Evolutionary conservation across 2,329 filamentous ascomycete species (phyloP).

Genomic region (Talaromyces funiculosus): DNA sequence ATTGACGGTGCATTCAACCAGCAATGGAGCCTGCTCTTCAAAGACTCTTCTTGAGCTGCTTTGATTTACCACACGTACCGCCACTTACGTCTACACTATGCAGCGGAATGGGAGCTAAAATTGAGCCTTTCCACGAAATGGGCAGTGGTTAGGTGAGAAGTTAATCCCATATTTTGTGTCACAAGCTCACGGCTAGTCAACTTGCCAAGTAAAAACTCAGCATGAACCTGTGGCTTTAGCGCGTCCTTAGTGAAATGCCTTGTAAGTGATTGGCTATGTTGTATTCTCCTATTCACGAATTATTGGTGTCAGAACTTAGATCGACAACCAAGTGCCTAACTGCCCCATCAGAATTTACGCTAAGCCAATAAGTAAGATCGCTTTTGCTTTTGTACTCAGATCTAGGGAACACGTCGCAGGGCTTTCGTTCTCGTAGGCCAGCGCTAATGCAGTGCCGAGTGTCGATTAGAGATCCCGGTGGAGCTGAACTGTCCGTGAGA

Average conservation of each 20-base stretch:
- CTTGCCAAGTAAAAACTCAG: background rate
- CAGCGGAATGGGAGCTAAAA: background rate
- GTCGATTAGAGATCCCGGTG: background rate
- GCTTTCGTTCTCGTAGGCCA: background rate
- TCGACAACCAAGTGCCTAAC: background rate
- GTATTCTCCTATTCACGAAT: background rate
- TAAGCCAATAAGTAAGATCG: background rate
- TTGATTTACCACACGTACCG: background rate
- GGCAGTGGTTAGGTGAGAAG: background rate
- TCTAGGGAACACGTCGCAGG: background rate
- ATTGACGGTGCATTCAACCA: background rate
- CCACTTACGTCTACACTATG: background rate
- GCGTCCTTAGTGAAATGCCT: background rate
- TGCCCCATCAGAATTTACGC: background rate
- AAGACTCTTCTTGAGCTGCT: background rate
- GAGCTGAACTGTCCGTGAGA: background rate
- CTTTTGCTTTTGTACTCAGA: background rate
- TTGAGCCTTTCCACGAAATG: background rate
- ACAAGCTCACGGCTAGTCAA: no score
- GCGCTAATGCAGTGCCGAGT: background rate
- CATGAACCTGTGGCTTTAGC: background rate
- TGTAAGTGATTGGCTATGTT: background rate
- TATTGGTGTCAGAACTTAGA: background rate
- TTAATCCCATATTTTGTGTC: background rate
- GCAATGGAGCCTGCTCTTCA: background rate